Percentiles rank a stretch among this genome's conserved stretches.
phyloP scores from a whole-genome alignment of 306 rosid genomes.

The Adenanthera pavonina region DNA sequence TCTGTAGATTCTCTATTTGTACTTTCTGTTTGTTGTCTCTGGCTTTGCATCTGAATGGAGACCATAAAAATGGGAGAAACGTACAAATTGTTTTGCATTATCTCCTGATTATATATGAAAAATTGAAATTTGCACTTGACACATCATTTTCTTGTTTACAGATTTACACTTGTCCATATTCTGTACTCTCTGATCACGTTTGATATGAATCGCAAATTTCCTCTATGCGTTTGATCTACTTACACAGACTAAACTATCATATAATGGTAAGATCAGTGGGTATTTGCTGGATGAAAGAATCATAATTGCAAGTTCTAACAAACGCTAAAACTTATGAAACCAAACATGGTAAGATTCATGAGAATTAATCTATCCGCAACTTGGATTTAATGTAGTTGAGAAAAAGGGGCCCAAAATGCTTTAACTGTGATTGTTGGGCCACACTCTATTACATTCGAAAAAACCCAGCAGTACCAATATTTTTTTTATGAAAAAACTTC shows the following conservation, averaged over 20 bases:
- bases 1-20: conserved; percentile 7
- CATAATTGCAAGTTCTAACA: neutral
- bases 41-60: neutral
- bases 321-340: neutral
- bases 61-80: neutral
- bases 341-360: neutral
- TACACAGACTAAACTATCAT: neutral
- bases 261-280: neutral
- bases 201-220: neutral
- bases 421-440: neutral
- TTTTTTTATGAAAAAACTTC: no score
- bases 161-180: neutral
- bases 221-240: neutral
- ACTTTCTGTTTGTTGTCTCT: neutral
- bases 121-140: neutral
- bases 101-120: conserved; percentile 7
- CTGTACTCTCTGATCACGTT: neutral
- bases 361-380: neutral
- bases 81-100: neutral
- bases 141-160: neutral
- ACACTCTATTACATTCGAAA: neutral
- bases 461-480: no score
- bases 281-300: neutral
- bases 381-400: neutral
- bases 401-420: neutral